Evolutionary conservation across 306 rosid species (phyloP).

Genomic region (Amphicarpaea edgeworthii): DNA sequence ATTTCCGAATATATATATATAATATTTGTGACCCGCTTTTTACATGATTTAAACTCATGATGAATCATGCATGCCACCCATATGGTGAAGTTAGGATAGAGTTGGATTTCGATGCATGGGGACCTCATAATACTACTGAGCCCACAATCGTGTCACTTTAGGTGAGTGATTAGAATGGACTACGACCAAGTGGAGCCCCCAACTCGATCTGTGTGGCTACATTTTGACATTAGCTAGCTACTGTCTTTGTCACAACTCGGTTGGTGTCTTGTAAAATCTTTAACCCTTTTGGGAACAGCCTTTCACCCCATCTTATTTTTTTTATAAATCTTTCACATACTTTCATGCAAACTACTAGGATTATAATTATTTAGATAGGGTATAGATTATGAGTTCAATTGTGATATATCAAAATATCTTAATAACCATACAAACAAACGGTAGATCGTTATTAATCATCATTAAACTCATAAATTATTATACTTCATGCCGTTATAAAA

Average conservation of each 20-base stretch:
- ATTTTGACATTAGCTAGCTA: conserved; percentile 4
- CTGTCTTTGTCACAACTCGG: background rate
- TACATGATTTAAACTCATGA: conserved; percentile 42
- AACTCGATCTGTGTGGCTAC: background rate
- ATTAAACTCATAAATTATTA: too few relatives aligned
- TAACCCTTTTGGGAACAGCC: background rate
- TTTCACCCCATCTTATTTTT: background rate
- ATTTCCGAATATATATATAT: too few relatives aligned
- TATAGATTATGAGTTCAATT: too few relatives aligned
- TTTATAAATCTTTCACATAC: background rate
- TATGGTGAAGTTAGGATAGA: conserved; percentile 15
- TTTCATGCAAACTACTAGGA: background rate
- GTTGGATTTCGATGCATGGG: background rate
- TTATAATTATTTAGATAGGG: background rate
- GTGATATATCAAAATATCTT: too few relatives aligned
- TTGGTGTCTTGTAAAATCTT: background rate
- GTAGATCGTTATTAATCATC: too few relatives aligned
- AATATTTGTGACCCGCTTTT: conserved; percentile 22
- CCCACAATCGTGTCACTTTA: conserved; percentile 23
- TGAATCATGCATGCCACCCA: conserved; percentile 37
- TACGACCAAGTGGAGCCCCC: background rate
- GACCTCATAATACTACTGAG: conserved; percentile 23
- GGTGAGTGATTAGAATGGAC: conserved; percentile 26
- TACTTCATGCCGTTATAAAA: too few relatives aligned
- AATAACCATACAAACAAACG: too few relatives aligned